These are phyloP conservation scores for Fusarium sp. DNA, from an alignment of 2,329 filamentous ascomycete species.

Conservation along the genomic window DNA sequence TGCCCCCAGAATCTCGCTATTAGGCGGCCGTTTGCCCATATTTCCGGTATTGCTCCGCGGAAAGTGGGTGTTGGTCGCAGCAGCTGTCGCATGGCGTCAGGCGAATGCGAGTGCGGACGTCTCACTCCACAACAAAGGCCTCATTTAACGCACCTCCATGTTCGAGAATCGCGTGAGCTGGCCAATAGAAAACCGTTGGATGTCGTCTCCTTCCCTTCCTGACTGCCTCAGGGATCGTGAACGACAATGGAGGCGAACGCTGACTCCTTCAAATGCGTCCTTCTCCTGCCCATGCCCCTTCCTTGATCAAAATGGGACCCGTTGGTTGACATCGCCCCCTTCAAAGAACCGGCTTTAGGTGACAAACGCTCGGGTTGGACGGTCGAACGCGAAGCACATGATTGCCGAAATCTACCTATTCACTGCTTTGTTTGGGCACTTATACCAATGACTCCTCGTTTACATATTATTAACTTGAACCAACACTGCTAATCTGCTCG, in stretches of 20 bases:
- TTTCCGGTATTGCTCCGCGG: not conserved
- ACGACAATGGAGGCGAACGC: not conserved
- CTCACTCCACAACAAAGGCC: constrained; percentile 21
- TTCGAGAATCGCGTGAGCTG: not conserved
- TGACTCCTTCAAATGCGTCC: not conserved
- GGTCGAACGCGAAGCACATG: not conserved
- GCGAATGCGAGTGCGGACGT: constrained; percentile 34
- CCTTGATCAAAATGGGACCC: not conserved
- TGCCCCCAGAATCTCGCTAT: not conserved
- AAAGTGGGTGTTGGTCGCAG: not conserved
- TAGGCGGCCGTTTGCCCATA: not conserved
- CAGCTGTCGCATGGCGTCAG: not conserved
- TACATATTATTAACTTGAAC: not conserved
- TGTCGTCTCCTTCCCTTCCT: not conserved
- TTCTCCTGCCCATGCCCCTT: not conserved
- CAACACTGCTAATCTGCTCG: not conserved
- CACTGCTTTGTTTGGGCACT: not conserved
- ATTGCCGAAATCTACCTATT: not conserved
- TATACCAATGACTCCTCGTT: not conserved
- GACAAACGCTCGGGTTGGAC: not conserved
- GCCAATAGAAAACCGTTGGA: not conserved
- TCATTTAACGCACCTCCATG: not conserved
- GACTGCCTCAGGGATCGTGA: not conserved
- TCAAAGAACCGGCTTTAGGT: not conserved
- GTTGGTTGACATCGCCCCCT: not conserved